Evolutionary conservation across 1,284 basidiomycete genomes (phyloP), one percentile per base, ranked within the genome.

Genomic region (Cryptococcus maquisensis): DNA sequence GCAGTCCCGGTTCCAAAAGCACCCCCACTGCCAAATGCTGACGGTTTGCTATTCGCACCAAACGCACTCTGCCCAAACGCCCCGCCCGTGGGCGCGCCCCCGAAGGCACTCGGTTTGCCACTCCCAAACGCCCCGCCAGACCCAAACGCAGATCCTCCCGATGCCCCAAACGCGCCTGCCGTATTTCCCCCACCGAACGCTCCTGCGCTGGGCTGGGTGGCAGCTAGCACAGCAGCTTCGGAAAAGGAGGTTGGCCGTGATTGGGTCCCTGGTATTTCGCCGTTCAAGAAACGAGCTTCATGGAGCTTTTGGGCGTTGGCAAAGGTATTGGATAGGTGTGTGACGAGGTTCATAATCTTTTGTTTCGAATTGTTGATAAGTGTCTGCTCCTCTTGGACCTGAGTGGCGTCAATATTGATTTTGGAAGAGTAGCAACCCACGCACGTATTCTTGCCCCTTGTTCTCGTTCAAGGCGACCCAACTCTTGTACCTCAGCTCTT

Each of bases 401-500:
- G 53, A 7, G 16, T 36, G 35, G 32, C 32, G n/a, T 51, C 21
- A 49, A 23, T 18, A 32, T 32, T 48, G 12, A 3, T 9, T 36
- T 8, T 47, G 18, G n/a, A 28, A 38, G 45, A 32, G n/a, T 20
- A 28, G 23, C 35, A 47, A 28, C 38, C 13, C 4, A 79, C 85
- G 70, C 61, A 89, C 90, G 74, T 93, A 93, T 78, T 85, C 83
- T 37, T 81, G 78, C 1, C 79, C 68, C 54, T 81, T 84, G 12
- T 84, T 84, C 12, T 79, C 77, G 54, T 80, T 79, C 28, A 81
- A 65, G 0, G 88, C 87, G 13, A 79, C 73, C 6, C 81, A 79
- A 10, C 86, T 87, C 65, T 82, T 85, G 54, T 85, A 77, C 44
- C 87, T 81, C 48, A 96, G 74, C 73, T 97, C 93, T 65, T 96